A percentile compares a stretch with the other conserved stretches of the same genome.
Evolutionary conservation across 371 early-diverging fungal genomes (phyloP).

Genomic region (Rhizopus stolonifer): DNA sequence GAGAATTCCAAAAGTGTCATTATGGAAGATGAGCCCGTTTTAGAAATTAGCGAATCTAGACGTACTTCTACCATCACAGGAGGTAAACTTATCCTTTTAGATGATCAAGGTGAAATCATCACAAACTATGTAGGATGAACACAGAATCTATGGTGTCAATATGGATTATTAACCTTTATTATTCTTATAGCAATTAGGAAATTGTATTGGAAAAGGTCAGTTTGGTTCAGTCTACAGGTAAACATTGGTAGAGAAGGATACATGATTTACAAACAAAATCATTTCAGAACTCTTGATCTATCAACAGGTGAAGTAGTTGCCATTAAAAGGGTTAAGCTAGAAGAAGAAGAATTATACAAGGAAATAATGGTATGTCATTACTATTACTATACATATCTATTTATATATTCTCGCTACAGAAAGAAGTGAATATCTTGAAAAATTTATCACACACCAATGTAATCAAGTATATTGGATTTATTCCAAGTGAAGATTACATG

Average conservation of each 20-base stretch:
- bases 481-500: constrained; percentile 68
- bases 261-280: background rate
- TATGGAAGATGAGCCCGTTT: background rate
- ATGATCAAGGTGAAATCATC: background rate
- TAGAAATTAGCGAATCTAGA: background rate
- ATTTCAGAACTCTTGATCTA: constrained; percentile 72
- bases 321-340: constrained; percentile 80
- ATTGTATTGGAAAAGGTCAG: constrained; percentile 91
- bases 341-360: constrained; percentile 62
- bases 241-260: background rate
- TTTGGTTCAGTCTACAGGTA: constrained; percentile 84
- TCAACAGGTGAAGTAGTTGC: constrained; percentile 88
- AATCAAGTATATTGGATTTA: constrained; percentile 85
- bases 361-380: constrained; percentile 35
- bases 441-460: constrained; percentile 79
- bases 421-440: constrained; percentile 74
- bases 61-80: background rate
- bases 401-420: constrained; percentile 19
- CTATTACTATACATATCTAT: background rate
- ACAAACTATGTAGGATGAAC: background rate
- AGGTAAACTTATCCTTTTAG: background rate
- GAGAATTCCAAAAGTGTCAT: background rate
- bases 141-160: background rate
- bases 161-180: background rate
- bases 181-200: constrained; percentile 69